Evolutionary conservation across 345 rosid genomes (phyloP).

Genomic region (Pistacia vera): DNA sequence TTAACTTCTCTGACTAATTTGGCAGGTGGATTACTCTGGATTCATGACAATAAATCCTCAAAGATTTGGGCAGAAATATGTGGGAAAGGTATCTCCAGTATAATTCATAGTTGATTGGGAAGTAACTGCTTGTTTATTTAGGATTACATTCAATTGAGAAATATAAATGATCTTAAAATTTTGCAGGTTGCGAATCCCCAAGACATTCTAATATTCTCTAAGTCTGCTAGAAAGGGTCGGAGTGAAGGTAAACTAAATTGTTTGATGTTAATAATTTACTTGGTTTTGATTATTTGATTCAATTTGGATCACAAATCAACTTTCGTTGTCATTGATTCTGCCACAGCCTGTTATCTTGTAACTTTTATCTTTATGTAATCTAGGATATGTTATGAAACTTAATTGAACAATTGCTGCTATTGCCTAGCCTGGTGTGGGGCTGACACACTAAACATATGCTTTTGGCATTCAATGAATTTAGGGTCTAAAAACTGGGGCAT

Average conservation of each 20-base stretch:
- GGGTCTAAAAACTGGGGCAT: not conserved
- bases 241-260: slow-evolving; percentile 49
- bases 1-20: slow-evolving; percentile 27
- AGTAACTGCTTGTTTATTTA: slow-evolving; percentile 14
- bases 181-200: slow-evolving; percentile 98
- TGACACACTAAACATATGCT: not conserved
- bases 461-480: not conserved
- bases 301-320: not conserved
- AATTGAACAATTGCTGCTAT: not conserved
- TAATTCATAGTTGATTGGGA: slow-evolving; percentile 11
- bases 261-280: slow-evolving; percentile 2
- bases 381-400: not conserved
- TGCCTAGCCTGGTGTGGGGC: not conserved
- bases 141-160: slow-evolving; percentile 6
- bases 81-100: slow-evolving; percentile 75
- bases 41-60: slow-evolving; percentile 99
- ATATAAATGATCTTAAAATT: slow-evolving; percentile 6
- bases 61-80: slow-evolving; percentile 97
- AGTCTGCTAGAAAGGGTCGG: slow-evolving; percentile 69
- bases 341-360: not conserved
- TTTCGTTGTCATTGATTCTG: not conserved
- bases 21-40: slow-evolving; percentile 96
- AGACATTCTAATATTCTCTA: slow-evolving; percentile 94
- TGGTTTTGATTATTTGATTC: slow-evolving; percentile 6
- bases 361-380: not conserved